Conservation (phyloP, 805 yeast genomes). For the Candida pseudoglaebosa region DNA sequence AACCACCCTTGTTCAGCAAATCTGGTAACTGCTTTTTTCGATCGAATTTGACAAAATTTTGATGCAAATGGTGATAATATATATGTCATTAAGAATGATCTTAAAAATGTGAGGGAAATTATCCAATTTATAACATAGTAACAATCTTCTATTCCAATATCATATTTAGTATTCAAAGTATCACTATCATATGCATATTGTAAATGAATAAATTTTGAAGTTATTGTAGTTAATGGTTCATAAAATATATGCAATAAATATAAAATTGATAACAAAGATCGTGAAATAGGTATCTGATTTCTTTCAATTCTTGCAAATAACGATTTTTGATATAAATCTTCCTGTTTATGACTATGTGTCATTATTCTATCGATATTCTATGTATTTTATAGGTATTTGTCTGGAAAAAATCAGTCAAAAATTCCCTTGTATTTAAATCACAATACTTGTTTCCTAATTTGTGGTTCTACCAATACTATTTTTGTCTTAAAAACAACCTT, state of each 20-base stretch:
- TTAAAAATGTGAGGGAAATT: conserved; percentile 50
- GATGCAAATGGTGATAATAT: conserved; percentile 56
- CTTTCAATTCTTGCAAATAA: conserved; percentile 28
- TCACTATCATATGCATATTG: conserved; percentile 12
- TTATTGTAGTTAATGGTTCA: conserved; percentile 20
- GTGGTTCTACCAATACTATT: too few species aligned
- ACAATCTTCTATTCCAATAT: conserved; percentile 52
- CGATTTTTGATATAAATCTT: conserved; percentile 16
- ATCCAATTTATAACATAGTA: conserved; percentile 54
- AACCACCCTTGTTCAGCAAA: conserved; percentile 90
- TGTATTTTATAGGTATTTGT: background rate
- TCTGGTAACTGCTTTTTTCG: conserved; percentile 53
- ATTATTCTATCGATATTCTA: background rate
- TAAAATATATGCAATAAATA: conserved; percentile 21
- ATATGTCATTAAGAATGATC: conserved; percentile 59
- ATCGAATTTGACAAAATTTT: conserved; percentile 36
- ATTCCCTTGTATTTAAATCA: too few species aligned
- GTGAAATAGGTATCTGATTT: conserved; percentile 33
- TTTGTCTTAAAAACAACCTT: too few species aligned
- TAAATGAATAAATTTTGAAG: conserved; percentile 34
- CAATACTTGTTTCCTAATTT: too few species aligned
- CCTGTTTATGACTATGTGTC: background rate
- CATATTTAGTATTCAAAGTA: conserved; percentile 33
- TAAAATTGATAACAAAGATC: conserved; percentile 23
- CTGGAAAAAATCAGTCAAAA: background rate